Percentiles rank a stretch among this genome's conserved stretches.
phyloP scores from a whole-genome alignment of 345 rosid genomes.

The Dimocarpus longan region DNA sequence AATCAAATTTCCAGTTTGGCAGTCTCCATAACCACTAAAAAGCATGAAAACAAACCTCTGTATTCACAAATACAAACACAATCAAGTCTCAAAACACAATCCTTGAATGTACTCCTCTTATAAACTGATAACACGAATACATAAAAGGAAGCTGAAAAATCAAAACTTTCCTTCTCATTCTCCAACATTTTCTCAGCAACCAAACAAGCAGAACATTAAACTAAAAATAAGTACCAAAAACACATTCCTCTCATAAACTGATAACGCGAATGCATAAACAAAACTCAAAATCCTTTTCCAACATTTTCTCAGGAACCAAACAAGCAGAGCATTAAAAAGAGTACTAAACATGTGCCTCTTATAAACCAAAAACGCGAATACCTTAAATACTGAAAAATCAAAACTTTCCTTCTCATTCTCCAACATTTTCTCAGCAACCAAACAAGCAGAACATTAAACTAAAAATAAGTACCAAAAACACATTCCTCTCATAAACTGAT shows the following conservation, averaged over 20 bases:
- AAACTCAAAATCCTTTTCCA: not conserved
- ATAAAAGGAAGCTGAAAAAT: too few species aligned
- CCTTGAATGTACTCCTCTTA: not conserved
- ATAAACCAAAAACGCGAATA: not conserved
- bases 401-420: not conserved
- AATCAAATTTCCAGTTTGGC: not conserved
- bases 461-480: not conserved
- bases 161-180: not conserved
- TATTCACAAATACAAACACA: not conserved
- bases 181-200: slow-evolving; percentile 21
- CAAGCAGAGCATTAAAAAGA: too few species aligned
- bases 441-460: slow-evolving; percentile 22
- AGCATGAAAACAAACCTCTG: not conserved
- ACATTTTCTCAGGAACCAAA: too few species aligned
- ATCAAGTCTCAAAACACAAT: not conserved
- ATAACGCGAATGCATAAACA: not conserved
- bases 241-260: not conserved
- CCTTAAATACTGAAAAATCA: not conserved
- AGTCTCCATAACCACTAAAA: not conserved
- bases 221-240: not conserved
- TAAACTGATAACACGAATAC: not conserved
- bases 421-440: slow-evolving; percentile 22
- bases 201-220: slow-evolving; percentile 24
- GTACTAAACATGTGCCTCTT: not conserved
- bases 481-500: not conserved